Evolutionary conservation across 2,329 filamentous ascomycete genomes (phyloP).

Genomic region (Colletotrichum abscissum): DNA sequence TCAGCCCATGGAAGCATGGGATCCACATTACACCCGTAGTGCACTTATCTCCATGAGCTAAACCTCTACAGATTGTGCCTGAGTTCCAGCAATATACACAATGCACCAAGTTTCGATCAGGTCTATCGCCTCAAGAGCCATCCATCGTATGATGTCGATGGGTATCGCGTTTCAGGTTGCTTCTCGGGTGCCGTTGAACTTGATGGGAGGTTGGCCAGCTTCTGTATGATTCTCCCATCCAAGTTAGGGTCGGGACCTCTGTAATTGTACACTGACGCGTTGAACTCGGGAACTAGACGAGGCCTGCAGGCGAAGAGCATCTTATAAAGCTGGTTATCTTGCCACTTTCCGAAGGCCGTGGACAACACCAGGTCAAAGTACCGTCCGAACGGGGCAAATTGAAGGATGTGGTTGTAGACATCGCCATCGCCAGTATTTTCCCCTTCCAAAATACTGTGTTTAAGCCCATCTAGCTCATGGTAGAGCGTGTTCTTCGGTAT

Average conservation of each 20-base stretch:
- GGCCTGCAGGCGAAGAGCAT: constrained; percentile 23
- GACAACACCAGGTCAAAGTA: constrained; percentile 15
- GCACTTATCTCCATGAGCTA: too few species aligned
- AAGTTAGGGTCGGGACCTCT: constrained; percentile 14
- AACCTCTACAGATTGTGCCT: too few species aligned
- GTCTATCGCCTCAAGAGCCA: constrained; percentile 1
- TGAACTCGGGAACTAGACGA: neutral
- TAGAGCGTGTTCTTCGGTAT: constrained; percentile 14
- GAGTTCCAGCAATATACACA: neutral
- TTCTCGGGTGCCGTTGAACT: neutral
- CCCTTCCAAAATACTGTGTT: neutral
- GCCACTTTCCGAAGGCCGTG: constrained; percentile 5
- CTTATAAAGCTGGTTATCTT: constrained; percentile 15
- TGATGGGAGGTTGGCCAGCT: constrained; percentile 12
- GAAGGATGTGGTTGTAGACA: constrained; percentile 8
- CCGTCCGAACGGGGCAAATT: constrained; percentile 3
- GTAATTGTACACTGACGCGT: constrained; percentile 28
- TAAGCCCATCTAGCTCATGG: constrained; percentile 16
- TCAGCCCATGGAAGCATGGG: neutral
- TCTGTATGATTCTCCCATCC: constrained; percentile 15
- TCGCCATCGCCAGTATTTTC: constrained; percentile 16
- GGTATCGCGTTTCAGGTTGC: neutral
- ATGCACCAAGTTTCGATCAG: too few species aligned
- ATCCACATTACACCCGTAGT: neutral
- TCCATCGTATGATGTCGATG: constrained; percentile 11